Evolutionary conservation across 1,284 basidiomycete species (phyloP), one percentile per base, ranked within the genome.

Genomic region (Cryptococcus hybrid): DNA sequence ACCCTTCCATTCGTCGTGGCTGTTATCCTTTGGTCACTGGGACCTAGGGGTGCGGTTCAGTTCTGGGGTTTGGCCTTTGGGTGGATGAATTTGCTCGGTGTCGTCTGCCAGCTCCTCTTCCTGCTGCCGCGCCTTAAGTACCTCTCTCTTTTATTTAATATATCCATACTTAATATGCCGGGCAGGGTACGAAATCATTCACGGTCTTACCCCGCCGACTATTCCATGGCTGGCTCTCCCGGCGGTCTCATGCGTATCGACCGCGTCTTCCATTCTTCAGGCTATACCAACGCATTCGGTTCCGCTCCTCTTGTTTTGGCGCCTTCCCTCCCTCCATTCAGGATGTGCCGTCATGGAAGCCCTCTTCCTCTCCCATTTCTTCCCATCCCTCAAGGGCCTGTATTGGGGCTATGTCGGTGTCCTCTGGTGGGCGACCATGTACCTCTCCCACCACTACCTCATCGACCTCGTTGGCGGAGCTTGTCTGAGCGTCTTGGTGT

Each of bases 381-480:
- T 98, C 85, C 91, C 92, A 0, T 80, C 82, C 63, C 83, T 83
- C 67, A 75, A 74, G 57, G 68, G 78, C 1, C 84, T 84, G 62
- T 87, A 88, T 59, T 98, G 92, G 92, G 80, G 78, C 0, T 98
- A 99, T 77, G 86, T 86, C 2, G 86, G 85, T n/a, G 80, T 92
- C 38, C 84, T 99, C 1, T 99, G 96, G 78, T 98, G 94, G 95
- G 88, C 90, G 30, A 99, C 95, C 38, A 99, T 99, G 95, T 96
- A 96, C 81, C 86, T 95, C 66, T 92, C 90, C 5, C 93, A 96
- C 75, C 92, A 98, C 80, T 99, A 98, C 82, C 86, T 98, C 66
- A 92, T 99, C 78, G 96, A 99, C 72, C 88, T 98, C 66, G 90
- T 94, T 40, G 90, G 88, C 3, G 95, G 95, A 6, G 91, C 90